phyloP scores from a whole-genome alignment of 305 asterid species.

The Solanum chacoense region DNA sequence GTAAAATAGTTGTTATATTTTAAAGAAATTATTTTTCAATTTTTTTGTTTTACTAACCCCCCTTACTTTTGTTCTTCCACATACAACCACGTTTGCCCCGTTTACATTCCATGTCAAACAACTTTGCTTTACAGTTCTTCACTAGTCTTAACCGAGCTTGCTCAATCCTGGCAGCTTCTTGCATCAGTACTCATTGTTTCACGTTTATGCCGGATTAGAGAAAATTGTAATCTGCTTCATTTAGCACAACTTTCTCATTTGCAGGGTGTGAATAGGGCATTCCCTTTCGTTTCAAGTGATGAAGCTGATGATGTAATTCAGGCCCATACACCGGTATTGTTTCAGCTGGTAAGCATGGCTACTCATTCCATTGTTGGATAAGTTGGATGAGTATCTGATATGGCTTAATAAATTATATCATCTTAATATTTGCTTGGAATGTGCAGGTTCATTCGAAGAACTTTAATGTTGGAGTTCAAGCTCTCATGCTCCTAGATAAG shows the following conservation, averaged over 20 bases:
- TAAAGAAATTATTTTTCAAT: background rate
- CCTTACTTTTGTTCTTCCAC: background rate
- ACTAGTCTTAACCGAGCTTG: background rate
- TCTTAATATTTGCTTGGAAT: conserved; percentile 5
- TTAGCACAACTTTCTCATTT: conserved; percentile 4
- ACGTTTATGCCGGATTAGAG: background rate
- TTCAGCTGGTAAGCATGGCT: conserved; percentile 61
- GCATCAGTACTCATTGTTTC: background rate
- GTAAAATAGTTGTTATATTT: background rate
- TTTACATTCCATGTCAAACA: background rate
- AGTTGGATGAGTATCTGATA: background rate
- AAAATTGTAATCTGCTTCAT: background rate
- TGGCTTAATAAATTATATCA: background rate
- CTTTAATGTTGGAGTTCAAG: conserved; percentile 94
- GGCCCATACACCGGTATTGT: conserved; percentile 78
- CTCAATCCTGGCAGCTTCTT: background rate
- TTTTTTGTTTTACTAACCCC: background rate
- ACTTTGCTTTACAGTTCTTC: background rate
- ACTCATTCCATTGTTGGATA: background rate
- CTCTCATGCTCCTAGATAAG: conserved; percentile 91
- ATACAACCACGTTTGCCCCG: background rate
- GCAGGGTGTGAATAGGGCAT: conserved; percentile 96
- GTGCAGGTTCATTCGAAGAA: conserved; percentile 85
- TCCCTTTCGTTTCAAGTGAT: conserved; percentile 73
- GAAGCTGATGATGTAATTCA: conserved; percentile 76